Conservation (phyloP, 257 asterid genomes). For the Salvia miltiorrhiza region DNA sequence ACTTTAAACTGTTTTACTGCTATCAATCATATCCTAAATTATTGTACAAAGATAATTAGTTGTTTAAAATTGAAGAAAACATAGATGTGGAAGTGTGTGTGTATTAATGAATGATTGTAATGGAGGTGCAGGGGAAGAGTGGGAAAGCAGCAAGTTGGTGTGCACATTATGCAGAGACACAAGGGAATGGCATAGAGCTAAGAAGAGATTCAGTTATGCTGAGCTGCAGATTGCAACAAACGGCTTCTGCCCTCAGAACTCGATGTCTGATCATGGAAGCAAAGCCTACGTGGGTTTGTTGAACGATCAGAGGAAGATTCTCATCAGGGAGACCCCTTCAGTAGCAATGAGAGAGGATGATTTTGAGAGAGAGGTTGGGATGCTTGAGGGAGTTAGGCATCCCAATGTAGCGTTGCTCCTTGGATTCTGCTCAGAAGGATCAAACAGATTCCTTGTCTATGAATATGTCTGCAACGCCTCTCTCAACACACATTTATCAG, state of each 20-base stretch:
- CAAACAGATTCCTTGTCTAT: conserved; percentile 42
- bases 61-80: neutral
- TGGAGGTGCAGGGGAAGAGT: conserved; percentile 25
- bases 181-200: conserved; percentile 27
- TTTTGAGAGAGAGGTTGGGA: conserved; percentile 31
- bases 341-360: conserved; percentile 38
- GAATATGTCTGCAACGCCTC: conserved; percentile 52
- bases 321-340: conserved; percentile 46
- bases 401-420: conserved; percentile 44
- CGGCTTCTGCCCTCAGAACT: conserved; percentile 34
- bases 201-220: conserved; percentile 38
- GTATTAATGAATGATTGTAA: neutral
- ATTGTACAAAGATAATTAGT: too few relatives aligned
- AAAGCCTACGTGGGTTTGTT: conserved; percentile 34
- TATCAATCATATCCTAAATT: too few relatives aligned
- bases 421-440: conserved; percentile 50
- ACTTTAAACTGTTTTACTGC: too few relatives aligned
- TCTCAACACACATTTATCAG: conserved; percentile 38
- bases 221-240: conserved; percentile 47
- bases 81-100: neutral
- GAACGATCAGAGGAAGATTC: conserved; percentile 34
- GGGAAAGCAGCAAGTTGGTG: conserved; percentile 10
- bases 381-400: conserved; percentile 38
- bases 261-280: conserved; percentile 27
- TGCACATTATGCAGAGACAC: conserved; percentile 37